A percentile compares a stretch with the other conserved stretches of the same genome.
Conservation (phyloP, 176 grass and related monocot genomes). For the Leersia perrieri region DNA sequence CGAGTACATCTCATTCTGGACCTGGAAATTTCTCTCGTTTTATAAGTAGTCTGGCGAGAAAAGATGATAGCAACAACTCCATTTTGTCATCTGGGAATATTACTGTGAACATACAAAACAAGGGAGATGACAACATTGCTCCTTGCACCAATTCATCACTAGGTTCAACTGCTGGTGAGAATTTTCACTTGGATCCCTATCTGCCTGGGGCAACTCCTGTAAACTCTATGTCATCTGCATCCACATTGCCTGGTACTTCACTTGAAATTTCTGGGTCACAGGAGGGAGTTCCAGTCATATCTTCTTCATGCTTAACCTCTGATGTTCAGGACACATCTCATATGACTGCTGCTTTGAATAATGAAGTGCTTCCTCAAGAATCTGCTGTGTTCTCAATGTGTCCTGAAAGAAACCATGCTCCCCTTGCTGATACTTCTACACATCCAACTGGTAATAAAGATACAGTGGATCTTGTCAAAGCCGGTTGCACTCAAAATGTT, state of each 20-base stretch:
- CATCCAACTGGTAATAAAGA: slow-evolving; percentile 39
- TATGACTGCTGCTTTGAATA: slow-evolving; percentile 32
- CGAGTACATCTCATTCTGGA: slow-evolving; percentile 26
- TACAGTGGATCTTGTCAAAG: slow-evolving; percentile 13
- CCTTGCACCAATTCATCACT: slow-evolving; percentile 60
- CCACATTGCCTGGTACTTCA: slow-evolving; percentile 38
- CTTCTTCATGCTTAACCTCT: slow-evolving; percentile 51
- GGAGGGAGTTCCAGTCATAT: slow-evolving; percentile 50
- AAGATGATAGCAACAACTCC: slow-evolving; percentile 37
- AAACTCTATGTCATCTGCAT: slow-evolving; percentile 51
- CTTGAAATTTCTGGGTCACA: slow-evolving; percentile 45
- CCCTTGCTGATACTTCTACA: slow-evolving; percentile 17
- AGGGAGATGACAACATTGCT: slow-evolving; percentile 39
- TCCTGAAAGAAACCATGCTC: slow-evolving; percentile 30
- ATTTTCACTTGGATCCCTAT: slow-evolving; percentile 42
- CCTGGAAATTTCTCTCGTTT: slow-evolving; percentile 42
- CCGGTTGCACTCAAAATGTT: slow-evolving; percentile 23
- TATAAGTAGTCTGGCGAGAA: slow-evolving; percentile 48
- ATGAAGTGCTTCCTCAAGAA: slow-evolving; percentile 35
- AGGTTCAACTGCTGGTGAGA: slow-evolving; percentile 64
- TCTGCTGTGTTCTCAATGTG: slow-evolving; percentile 30
- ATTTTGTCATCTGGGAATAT: slow-evolving; percentile 35
- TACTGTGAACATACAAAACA: slow-evolving; percentile 37
- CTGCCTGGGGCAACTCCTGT: slow-evolving; percentile 39
- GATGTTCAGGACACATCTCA: slow-evolving; percentile 42